Percentiles rank a stretch among this genome's conserved stretches.
These are phyloP conservation scores for Talaromyces trachyspermus DNA, from an alignment of 495 filamentous ascomycete species.

Conservation along the genomic window DNA sequence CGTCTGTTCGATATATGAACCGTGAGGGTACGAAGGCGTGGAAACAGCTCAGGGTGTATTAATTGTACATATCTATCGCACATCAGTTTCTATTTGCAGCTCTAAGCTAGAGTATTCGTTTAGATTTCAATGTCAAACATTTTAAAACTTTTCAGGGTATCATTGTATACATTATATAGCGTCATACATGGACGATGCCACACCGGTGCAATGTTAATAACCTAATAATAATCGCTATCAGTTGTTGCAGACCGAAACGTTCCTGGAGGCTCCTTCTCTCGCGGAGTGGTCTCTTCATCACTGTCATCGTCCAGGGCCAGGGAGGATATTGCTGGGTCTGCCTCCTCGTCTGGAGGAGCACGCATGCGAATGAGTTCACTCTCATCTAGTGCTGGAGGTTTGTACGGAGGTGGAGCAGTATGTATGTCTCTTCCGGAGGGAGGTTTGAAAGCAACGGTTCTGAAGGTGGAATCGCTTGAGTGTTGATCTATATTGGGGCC, in stretches of 20 bases:
- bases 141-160: neutral
- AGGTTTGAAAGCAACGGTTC: constrained; percentile 64
- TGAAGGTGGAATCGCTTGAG: constrained; percentile 65
- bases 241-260: constrained; percentile 21
- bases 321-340: constrained; percentile 24
- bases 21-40: neutral
- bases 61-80: constrained; percentile 9
- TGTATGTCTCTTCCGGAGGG: constrained; percentile 87
- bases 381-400: constrained; percentile 48
- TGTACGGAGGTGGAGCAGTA: constrained; percentile 48
- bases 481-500: constrained; percentile 72
- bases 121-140: too few relatives aligned
- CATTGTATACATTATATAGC: too few relatives aligned
- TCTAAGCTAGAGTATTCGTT: neutral
- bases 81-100: neutral
- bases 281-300: constrained; percentile 41
- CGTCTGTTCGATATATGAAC: too few relatives aligned
- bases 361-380: constrained; percentile 47
- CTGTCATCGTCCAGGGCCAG: constrained; percentile 32
- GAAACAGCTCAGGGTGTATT: constrained; percentile 1
- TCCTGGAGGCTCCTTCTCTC: constrained; percentile 39
- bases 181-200: neutral
- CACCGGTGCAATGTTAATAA: neutral
- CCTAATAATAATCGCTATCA: constrained; percentile 42
- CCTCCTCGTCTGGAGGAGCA: constrained; percentile 32